phyloP scores from a whole-genome alignment of 352 stramenopile species.

The Phytopythium sindhum region DNA sequence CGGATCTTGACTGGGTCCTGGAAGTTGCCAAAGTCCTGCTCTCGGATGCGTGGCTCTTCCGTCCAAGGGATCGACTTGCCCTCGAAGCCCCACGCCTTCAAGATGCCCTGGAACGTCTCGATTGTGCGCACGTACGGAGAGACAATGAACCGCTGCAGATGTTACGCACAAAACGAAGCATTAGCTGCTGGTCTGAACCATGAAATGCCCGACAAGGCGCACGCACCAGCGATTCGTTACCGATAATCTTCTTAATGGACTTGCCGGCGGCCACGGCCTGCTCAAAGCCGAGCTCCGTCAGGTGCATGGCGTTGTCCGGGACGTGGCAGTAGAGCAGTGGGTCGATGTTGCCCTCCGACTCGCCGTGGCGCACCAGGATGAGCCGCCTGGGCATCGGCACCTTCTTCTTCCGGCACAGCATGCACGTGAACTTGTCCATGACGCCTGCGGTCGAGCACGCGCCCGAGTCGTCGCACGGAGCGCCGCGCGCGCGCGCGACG shows the following conservation, averaged over 20 bases:
- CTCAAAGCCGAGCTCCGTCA: slow-evolving; percentile 76
- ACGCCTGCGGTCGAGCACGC: slow-evolving; percentile 18
- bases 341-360: slow-evolving; percentile 87
- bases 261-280: slow-evolving; percentile 66
- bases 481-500: slow-evolving; percentile 4
- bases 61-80: slow-evolving; percentile 60
- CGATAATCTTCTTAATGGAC: slow-evolving; percentile 74
- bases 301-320: slow-evolving; percentile 81
- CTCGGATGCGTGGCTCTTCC: slow-evolving; percentile 84
- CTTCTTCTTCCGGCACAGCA: slow-evolving; percentile 39
- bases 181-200: not conserved
- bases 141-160: slow-evolving; percentile 71
- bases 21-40: slow-evolving; percentile 91
- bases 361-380: slow-evolving; percentile 81
- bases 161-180: not conserved
- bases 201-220: not conserved
- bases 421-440: slow-evolving; percentile 30
- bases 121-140: slow-evolving; percentile 84
- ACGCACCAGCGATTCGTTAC: slow-evolving; percentile 69
- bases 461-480: not conserved
- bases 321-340: slow-evolving; percentile 68
- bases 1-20: slow-evolving; percentile 80
- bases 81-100: slow-evolving; percentile 59
- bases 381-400: slow-evolving; percentile 62
- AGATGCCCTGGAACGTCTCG: slow-evolving; percentile 84